Evolutionary conservation across 176 grass and related monocot genomes (phyloP).

Genomic region (Alloteropsis semialata): DNA sequence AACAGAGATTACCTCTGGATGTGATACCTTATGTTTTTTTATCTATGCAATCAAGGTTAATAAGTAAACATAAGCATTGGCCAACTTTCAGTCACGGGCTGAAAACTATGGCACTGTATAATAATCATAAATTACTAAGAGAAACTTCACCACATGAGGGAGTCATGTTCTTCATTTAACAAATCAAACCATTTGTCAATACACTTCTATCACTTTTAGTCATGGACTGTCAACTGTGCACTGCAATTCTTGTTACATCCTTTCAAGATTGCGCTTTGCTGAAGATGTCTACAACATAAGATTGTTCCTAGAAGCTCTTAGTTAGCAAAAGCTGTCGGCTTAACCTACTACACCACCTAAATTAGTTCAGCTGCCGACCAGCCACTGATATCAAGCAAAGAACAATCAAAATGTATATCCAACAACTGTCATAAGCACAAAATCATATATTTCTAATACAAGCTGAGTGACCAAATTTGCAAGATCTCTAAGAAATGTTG

Average conservation of each 20-base stretch:
- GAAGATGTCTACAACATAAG: constrained; percentile 1
- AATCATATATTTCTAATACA: not conserved
- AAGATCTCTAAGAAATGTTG: not conserved
- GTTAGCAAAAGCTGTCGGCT: not conserved
- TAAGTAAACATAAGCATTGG: not conserved
- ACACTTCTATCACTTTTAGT: not conserved
- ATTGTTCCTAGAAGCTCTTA: not conserved
- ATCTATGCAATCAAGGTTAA: not conserved
- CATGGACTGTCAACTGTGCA: not conserved
- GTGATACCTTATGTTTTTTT: constrained; percentile 7
- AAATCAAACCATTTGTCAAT: not conserved
- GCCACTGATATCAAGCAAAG: not conserved
- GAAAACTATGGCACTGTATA: not conserved
- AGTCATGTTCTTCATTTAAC: not conserved
- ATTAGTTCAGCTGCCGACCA: not conserved
- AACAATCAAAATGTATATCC: constrained; percentile 1
- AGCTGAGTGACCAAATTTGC: not conserved
- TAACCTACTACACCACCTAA: not conserved
- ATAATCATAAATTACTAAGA: not conserved
- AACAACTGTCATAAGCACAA: not conserved
- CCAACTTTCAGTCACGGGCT: not conserved
- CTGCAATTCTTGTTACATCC: not conserved
- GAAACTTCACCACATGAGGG: not conserved
- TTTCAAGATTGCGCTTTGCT: not conserved
- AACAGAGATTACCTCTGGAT: constrained; percentile 13